These are phyloP conservation scores for Colletotrichum acutatum DNA, from an alignment of 2,329 filamentous ascomycete genomes.

Conservation along the genomic window DNA sequence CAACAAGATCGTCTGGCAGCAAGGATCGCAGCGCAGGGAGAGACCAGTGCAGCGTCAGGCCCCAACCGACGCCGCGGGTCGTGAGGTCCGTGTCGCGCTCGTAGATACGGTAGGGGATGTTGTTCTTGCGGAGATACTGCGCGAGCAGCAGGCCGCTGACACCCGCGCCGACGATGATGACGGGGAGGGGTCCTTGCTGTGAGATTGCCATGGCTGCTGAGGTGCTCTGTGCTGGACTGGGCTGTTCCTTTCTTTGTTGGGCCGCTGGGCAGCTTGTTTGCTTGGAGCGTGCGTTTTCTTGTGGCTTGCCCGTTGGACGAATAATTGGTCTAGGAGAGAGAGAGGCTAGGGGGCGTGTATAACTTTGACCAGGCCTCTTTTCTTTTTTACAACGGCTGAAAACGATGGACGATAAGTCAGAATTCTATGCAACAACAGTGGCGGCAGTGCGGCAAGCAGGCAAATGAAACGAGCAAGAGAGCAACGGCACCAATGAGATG, in stretches of 20 bases:
- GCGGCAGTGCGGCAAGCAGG: background rate
- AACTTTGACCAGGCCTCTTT: background rate
- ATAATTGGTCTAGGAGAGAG: background rate
- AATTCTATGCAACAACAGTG: background rate
- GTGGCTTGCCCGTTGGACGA: background rate
- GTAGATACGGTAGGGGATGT: constrained; percentile 59
- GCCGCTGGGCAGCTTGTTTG: background rate
- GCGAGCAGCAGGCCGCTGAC: constrained; percentile 51
- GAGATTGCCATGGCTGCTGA: constrained; percentile 5
- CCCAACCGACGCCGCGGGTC: constrained; percentile 67
- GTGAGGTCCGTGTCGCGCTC: constrained; percentile 61
- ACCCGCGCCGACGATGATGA: constrained; percentile 51
- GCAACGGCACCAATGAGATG: constrained; percentile 14
- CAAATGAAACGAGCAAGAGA: background rate
- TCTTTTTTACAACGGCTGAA: background rate
- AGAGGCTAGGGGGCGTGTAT: background rate
- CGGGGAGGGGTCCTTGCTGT: constrained; percentile 35
- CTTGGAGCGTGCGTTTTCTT: background rate
- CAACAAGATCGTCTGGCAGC: constrained; percentile 58
- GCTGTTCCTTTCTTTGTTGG: background rate
- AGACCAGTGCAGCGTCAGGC: constrained; percentile 72
- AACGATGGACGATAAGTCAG: background rate
- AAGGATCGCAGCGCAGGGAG: constrained; percentile 62
- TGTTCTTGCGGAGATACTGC: constrained; percentile 45
- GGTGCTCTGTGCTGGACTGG: too few relatives aligned